Evolutionary conservation across 805 yeast species (phyloP).

Genomic region (Saccharomyces eubayanus): DNA sequence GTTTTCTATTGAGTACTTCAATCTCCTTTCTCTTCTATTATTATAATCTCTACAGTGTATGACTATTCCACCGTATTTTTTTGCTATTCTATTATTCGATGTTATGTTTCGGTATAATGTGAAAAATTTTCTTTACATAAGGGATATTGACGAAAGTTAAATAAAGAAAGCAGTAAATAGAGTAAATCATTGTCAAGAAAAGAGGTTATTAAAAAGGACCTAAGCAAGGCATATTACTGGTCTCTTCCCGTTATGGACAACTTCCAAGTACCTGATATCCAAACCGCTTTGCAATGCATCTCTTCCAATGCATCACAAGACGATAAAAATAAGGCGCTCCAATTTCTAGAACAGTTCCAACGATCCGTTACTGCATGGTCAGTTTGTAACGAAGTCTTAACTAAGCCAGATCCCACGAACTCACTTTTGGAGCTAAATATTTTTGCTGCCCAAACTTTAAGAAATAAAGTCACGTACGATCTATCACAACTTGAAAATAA

Average conservation of each 20-base stretch:
- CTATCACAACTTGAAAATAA: slow-evolving; percentile 58
- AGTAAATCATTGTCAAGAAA: background rate
- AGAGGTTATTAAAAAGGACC: background rate
- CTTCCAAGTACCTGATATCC: slow-evolving; percentile 14
- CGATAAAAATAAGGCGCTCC: slow-evolving; percentile 38
- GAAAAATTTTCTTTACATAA: background rate
- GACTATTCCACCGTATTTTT: background rate
- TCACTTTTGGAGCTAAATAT: slow-evolving; percentile 51
- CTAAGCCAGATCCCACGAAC: slow-evolving; percentile 20
- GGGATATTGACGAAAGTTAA: background rate
- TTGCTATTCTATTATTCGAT: background rate
- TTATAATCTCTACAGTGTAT: no score
- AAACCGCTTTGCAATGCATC: slow-evolving; percentile 23
- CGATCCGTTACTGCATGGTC: slow-evolving; percentile 79
- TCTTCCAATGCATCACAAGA: slow-evolving; percentile 22
- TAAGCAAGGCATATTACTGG: background rate
- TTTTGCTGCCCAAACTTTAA: slow-evolving; percentile 85
- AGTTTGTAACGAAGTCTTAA: slow-evolving; percentile 48
- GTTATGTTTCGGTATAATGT: background rate
- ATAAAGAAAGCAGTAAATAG: background rate
- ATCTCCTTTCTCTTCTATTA: background rate
- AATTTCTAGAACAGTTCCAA: slow-evolving; percentile 71
- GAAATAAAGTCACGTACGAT: slow-evolving; percentile 79
- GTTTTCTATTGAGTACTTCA: background rate
- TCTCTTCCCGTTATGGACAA: background rate